Evolutionary conservation across 805 yeast species (phyloP), one percentile per base, ranked within the genome.

Genomic region (Suhomyces vadensis): DNA sequence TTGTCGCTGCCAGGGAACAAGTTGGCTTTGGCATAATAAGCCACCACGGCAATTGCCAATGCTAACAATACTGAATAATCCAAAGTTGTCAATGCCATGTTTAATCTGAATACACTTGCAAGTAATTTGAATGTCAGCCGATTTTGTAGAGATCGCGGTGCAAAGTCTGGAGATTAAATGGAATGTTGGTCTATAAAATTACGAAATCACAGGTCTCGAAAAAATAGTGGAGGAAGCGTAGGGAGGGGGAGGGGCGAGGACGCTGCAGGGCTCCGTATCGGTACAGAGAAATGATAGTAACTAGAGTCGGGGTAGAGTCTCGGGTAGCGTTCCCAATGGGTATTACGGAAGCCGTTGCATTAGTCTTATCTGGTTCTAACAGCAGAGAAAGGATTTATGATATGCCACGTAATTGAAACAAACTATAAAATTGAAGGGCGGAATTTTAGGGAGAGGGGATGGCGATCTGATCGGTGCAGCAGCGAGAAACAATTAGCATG

Each of bases 51-150:
- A n/a, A 81, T 57, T 3, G 83, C 78, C 41, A 88, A 73, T 3
- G 82, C 84, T 11, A 76, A 72, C 43, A 90, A 69, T 11, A 87
- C 90, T 20, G 83, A 61, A 49, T 83, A 64, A 65, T 90, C 96
- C 44, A 87, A 72, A 5, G 82, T 71, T 62, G 89, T 95, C 52
- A 89, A 67, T 46, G 82, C 81, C 82, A 78, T 79, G 14, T 14
- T 46, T n/a, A n/a, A n/a, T n/a, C n/a, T n/a, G n/a, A n/a, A 6
- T n/a, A n/a, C n/a, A n/a, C n/a, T n/a, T n/a, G n/a, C n/a, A n/a
- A n/a, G n/a, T n/a, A n/a, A n/a, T n/a, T n/a, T n/a, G 19, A 16
- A 20, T 29, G 14, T 29, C 33, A 29, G 33, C 20, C 33, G 9
- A 29, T 4, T 25, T 26, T 26, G 13, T 29, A 14, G 13, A 13